A percentile compares a stretch with the other conserved stretches of the same genome.
Evolutionary conservation across 2,329 filamentous ascomycete species (phyloP).

Genomic region (Cordyceps cicadae): DNA sequence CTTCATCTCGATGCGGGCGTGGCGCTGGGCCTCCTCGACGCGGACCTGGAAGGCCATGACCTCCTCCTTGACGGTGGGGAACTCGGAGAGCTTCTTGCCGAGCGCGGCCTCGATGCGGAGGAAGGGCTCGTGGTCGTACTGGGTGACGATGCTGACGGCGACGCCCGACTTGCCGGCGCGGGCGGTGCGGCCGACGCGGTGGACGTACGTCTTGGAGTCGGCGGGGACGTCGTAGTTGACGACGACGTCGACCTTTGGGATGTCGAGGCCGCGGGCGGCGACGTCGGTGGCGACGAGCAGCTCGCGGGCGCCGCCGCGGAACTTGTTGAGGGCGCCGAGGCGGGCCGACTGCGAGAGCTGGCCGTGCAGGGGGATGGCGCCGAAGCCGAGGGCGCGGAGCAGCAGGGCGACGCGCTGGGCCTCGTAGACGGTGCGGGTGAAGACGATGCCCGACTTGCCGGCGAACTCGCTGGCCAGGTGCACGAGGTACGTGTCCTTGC

Average conservation of each 20-base stretch:
- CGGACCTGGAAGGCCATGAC: conserved; percentile 72
- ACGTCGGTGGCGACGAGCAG: conserved; percentile 92
- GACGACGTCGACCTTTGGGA: conserved; percentile 82
- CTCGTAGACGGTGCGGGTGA: conserved; percentile 86
- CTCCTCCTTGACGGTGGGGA: conserved; percentile 67
- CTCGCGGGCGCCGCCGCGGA: conserved; percentile 68
- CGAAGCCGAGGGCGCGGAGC: conserved; percentile 75
- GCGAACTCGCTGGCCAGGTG: conserved; percentile 78
- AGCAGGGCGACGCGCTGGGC: conserved; percentile 79
- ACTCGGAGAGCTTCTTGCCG: conserved; percentile 65
- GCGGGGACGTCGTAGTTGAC: conserved; percentile 78
- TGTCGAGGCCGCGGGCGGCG: conserved; percentile 87
- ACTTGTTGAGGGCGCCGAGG: conserved; percentile 82
- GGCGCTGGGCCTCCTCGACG: conserved; percentile 75
- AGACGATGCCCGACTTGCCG: conserved; percentile 82
- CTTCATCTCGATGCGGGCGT: conserved; percentile 76
- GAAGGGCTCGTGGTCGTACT: conserved; percentile 79
- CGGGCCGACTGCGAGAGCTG: conserved; percentile 83
- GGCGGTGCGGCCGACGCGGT: conserved; percentile 80
- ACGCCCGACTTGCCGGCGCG: conserved; percentile 78
- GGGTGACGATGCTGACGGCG: conserved; percentile 73
- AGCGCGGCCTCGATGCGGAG: conserved; percentile 74
- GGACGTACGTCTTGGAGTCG: conserved; percentile 85
- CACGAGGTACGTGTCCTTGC: conserved; percentile 86
- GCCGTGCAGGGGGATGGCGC: conserved; percentile 86